Conservation (phyloP, 1,139 yeast species). For the Meyerozyma elateridarum region DNA sequence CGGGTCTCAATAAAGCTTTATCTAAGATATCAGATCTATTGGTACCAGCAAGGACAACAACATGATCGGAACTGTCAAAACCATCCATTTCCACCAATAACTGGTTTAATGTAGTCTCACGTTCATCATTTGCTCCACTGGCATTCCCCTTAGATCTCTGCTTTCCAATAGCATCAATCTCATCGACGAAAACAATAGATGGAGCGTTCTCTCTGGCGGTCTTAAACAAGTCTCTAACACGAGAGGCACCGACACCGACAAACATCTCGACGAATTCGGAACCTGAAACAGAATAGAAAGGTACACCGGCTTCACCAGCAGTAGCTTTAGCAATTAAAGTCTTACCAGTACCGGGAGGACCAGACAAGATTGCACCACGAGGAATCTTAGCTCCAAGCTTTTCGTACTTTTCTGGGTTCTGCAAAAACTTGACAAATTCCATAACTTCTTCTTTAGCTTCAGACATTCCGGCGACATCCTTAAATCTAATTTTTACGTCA, state of each 20-base stretch:
- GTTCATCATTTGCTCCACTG: slow-evolving; percentile 90
- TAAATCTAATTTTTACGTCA: slow-evolving; percentile 80
- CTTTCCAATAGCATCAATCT: slow-evolving; percentile 97
- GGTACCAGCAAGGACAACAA: slow-evolving; percentile 96
- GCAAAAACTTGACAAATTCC: slow-evolving; percentile 93
- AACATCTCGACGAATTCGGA: slow-evolving; percentile 99
- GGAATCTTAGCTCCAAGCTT: slow-evolving; percentile 95
- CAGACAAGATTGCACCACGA: slow-evolving; percentile 93
- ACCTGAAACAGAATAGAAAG: slow-evolving; percentile 91
- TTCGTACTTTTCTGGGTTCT: slow-evolving; percentile 85
- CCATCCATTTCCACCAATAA: slow-evolving; percentile 98
- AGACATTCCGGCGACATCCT: slow-evolving; percentile 95
- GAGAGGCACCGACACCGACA: slow-evolving; percentile 97
- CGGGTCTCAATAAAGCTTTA: slow-evolving; percentile 91
- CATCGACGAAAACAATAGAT: slow-evolving; percentile 89
- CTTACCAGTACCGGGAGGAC: slow-evolving; percentile 99
- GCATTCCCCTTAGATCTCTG: slow-evolving; percentile 81
- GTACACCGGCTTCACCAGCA: slow-evolving; percentile 98
- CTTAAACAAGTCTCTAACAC: slow-evolving; percentile 91
- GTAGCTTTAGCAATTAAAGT: slow-evolving; percentile 96
- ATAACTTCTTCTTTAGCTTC: slow-evolving; percentile 98
- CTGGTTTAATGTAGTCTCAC: slow-evolving; percentile 94
- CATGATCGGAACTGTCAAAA: slow-evolving; percentile 82
- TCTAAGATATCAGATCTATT: slow-evolving; percentile 92
- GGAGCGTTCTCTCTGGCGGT: slow-evolving; percentile 94